phyloP scores from a whole-genome alignment of 805 yeast species.

The Yarrowia hollandica region DNA sequence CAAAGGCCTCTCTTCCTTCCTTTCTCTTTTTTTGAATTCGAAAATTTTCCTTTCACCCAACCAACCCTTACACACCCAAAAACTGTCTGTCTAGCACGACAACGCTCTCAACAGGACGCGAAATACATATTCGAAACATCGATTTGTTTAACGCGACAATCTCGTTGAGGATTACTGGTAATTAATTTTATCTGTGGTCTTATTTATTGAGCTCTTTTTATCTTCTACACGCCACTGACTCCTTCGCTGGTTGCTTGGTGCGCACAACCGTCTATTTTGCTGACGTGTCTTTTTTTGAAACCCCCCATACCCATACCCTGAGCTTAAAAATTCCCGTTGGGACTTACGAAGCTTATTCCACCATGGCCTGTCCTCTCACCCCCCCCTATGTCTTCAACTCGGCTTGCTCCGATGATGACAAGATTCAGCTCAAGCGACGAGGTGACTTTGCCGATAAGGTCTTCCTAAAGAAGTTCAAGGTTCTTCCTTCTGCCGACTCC shows the following conservation, averaged over 20 bases:
- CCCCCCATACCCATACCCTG: conserved; percentile 28
- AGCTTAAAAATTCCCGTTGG: conserved; percentile 9
- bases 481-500: conserved; percentile 20
- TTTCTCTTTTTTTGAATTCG: conserved; percentile 13
- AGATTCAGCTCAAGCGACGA: conserved; percentile 27
- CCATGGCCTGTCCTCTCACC: conserved; percentile 28
- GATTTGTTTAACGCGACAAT: conserved; percentile 24
- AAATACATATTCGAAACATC: conserved; percentile 25
- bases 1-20: conserved; percentile 28
- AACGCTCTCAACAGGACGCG: conserved; percentile 29
- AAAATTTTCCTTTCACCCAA: conserved; percentile 27
- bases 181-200: conserved; percentile 23
- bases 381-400: conserved; percentile 28
- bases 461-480: conserved; percentile 27
- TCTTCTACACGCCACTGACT: conserved; percentile 28
- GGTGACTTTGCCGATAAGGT: conserved; percentile 26
- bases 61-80: conserved; percentile 25
- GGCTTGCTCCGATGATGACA: conserved; percentile 26
- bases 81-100: conserved; percentile 29
- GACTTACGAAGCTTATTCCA: conserved; percentile 15
- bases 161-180: conserved; percentile 27
- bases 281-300: conserved; percentile 27
- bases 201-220: conserved; percentile 24
- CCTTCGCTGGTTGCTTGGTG: conserved; percentile 29
- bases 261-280: conserved; percentile 3